Evolutionary conservation across 129 eudicot genomes (phyloP).

Genomic region (carrot (Daucus carota)): DNA sequence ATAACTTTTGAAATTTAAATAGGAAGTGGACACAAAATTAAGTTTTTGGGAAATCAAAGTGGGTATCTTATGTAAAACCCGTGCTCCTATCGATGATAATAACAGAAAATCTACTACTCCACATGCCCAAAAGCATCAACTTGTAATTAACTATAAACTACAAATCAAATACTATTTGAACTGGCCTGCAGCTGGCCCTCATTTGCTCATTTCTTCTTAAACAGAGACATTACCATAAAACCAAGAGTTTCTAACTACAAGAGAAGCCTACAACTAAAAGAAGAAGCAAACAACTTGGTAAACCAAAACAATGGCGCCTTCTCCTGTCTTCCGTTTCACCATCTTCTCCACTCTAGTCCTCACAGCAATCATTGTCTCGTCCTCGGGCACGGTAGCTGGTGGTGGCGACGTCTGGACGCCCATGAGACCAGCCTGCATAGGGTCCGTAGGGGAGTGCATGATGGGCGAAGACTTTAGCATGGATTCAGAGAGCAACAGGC

Average conservation of each 20-base stretch:
- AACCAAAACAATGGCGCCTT: slow-evolving; percentile 11
- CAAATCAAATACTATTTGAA: neutral
- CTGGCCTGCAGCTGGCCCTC: neutral
- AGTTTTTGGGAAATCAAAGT: neutral
- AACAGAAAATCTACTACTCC: neutral
- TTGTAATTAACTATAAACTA: neutral
- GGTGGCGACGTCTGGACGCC: slow-evolving; percentile 21
- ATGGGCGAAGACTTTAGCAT: slow-evolving; percentile 50
- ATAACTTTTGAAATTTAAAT: too few relatives aligned
- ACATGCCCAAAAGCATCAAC: neutral
- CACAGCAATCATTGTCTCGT: neutral
- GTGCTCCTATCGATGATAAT: neutral
- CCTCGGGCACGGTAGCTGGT: slow-evolving; percentile 10
- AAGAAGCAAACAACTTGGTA: neutral
- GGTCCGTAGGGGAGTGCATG: slow-evolving; percentile 69
- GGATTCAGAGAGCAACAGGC: slow-evolving; percentile 73
- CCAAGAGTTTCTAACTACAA: neutral
- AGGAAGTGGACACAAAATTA: neutral
- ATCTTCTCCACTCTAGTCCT: neutral
- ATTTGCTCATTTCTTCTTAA: neutral
- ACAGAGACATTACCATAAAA: neutral
- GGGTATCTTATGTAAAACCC: neutral
- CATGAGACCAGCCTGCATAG: slow-evolving; percentile 30
- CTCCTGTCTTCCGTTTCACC: slow-evolving; percentile 9
- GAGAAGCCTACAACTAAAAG: neutral